phyloP scores from a whole-genome alignment of 441 rosid genomes.

The Rhodomyrtus psidioides region DNA sequence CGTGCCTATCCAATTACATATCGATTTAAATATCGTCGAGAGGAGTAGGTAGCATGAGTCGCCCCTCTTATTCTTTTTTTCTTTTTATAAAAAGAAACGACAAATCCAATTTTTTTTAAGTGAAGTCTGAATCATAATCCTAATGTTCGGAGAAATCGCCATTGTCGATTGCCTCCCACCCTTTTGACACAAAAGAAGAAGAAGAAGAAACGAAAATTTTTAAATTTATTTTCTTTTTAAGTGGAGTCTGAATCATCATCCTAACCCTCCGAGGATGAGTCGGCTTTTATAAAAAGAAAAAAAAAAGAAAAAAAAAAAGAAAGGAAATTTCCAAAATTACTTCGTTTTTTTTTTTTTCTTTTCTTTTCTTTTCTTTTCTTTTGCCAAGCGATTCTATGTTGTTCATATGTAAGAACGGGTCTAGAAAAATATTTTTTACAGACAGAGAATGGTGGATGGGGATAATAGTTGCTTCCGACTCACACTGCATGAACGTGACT shows the following conservation, averaged over 20 bases:
- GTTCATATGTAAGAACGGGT: too few species aligned
- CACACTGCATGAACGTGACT: background rate
- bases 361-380: too few species aligned
- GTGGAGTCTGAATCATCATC: background rate
- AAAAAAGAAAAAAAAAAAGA: background rate
- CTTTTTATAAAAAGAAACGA: background rate
- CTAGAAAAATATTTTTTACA: background rate
- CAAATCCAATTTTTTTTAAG: background rate
- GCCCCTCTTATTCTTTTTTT: fast-evolving
- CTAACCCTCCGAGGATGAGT: too few species aligned
- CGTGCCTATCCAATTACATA: background rate
- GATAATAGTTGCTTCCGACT: background rate
- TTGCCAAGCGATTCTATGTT: too few species aligned
- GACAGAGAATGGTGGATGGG: background rate
- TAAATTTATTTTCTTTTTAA: background rate
- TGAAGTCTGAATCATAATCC: too few species aligned
- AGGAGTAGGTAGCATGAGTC: fast-evolving
- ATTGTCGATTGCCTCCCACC: too few species aligned
- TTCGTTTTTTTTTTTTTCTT: too few species aligned
- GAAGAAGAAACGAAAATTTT: background rate
- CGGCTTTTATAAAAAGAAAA: too few species aligned
- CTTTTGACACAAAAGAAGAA: too few species aligned
- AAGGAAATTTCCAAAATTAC: background rate
- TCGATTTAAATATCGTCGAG: fast-evolving
- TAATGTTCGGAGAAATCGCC: too few species aligned